Base-by-base conservation (phyloP, 179 eudicot species). In the Dionaea muscipula region DNA sequence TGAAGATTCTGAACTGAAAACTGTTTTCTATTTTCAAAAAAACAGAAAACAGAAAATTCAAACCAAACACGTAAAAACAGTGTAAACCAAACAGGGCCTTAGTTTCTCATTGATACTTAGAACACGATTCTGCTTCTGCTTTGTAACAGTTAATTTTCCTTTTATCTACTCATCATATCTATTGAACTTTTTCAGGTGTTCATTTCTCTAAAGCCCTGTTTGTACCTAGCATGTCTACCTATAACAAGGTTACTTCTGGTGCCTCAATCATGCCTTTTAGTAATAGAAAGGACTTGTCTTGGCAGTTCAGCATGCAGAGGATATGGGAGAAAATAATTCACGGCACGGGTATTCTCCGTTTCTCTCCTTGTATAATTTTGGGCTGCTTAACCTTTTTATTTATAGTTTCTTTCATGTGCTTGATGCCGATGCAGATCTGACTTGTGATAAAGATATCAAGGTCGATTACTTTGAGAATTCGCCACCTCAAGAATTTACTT, bases 211-310 rank as follows among this genome's bases (percentile, higher is more conserved):
- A 82, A 66, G 90, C 90, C 37, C 77, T 85, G 52, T 85, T 85
- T 35, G 90, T 82, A 18, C 95, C 95, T 47, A 76, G 83, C 68
- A 71, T 82, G 58, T 85, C 95, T 18, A 67, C 78, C 26, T 85
- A 85, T 66, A 80, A 53, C 71, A 85, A 78, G 81, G 90, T 85
- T 62, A 74, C 77, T 48, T 80, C 94, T 70, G 83, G 78, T 53
- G 65, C 81, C 27, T 66, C 83, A 26, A 53, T 66, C 55, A 48
- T 65, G 60, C 74, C 83, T 45, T 19, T 54, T 46, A 62, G 66
- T 63, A 60, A 36, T 47, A 54, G 64, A 24, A 69, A 51, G 47
- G 81, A 85, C 67, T 69, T 86, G 53, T 70, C 85, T 39, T 86
- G 95, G 95, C 95, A 86, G 67, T 68, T 65, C 28, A 69, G 73